Evolutionary conservation across 139 green algal genomes (phyloP), one percentile per base, ranked within the genome.

Genomic region (Asterochloris sp.): DNA sequence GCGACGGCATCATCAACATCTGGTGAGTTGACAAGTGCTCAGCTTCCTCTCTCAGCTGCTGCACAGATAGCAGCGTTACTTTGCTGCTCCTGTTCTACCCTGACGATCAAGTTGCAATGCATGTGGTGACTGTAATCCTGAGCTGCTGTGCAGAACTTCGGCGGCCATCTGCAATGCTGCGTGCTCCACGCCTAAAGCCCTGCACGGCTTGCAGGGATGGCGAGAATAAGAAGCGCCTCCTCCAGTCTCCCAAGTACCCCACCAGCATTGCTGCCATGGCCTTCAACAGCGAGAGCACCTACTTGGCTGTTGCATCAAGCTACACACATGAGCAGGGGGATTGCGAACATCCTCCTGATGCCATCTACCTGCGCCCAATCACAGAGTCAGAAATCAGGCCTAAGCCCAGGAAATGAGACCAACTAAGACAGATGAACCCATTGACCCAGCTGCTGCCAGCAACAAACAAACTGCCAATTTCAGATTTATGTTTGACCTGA

Each of bases 211-310:
- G 38, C 38, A 54, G 38, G 95, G 95, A 98, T 78, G 93, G 93
- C 15, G 86, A 86, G 69, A 96, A 98, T 87, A 97, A 98, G 88
- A 98, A 98, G 89, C 90, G 94, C 27, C 87, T 98, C 14, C 95
- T 92, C 81, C 93, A 85, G 81, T 79, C 85, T 17, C 28, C 71
- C 13, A 87, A 87, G 13, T 98, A 98, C 86, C 92, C 92, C 62
- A 98, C 94, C 8, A 92, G 84, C n/a, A 87, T 98, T 0, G 89
- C 94, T 0, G 92, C 94, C 0, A 86, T 98, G 75, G 89, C 92
- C 11, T 98, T 98, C 89, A 95, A 82, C 71, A 75, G 64, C 23
- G 83, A 92, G 15, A 94, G 93, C 54, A 85, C 73, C 12, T 69
- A 91, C 79, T 86, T 98, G 38, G 95, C 95, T 12, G 90, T 98